Evolutionary conservation across 192 early-diverging fungal genomes (phyloP), one percentile per base, ranked within the genome.

Genomic region (Oehlia diaphana): DNA sequence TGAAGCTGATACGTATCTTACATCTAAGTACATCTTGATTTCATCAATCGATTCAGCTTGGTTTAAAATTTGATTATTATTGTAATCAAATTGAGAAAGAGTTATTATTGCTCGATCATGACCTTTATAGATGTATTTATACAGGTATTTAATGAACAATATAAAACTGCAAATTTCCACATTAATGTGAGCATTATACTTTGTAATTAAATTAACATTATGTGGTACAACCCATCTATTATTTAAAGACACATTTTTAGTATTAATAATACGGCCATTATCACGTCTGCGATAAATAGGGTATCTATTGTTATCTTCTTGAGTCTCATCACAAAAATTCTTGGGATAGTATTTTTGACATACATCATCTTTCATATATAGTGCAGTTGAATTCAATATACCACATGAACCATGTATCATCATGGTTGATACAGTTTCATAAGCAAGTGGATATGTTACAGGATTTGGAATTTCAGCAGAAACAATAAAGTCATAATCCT

Each of bases 161-260:
- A 82, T 65, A 16, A 78, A 80, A 2, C 69, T 49, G 58, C 82
- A 87, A 9, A 84, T 72, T 44, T 84, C 82, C 12, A 87, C 81
- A 76, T 86, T 82, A 12, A 83, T 81, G 13, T 84, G 83, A 0
- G 85, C 80, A 77, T 83, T 72, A 74, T 83, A 86, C 72, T 84
- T 86, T 9, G 82, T 80, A 53, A 28, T 12, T 28, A 87, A 63
- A 5, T 71, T 81, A 1, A 63, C 71, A 35, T 83, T 87, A 63
- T 87, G 47, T 1, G 82, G 81, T 6, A 84, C 77, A 14, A 84
- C 63, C 77, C 63, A 81, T 44, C 74, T 49, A 63, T 84, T 87
- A 79, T 84, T 63, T 28, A 83, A n/a, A 23, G 37, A 14, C 0
- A 63, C 28, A 39, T 72, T 0, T 50, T 50, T 79, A 21, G 58